Evolutionary conservation across 2,329 filamentous ascomycete species (phyloP).

Genomic region (Neopestalotiopsis rosae): DNA sequence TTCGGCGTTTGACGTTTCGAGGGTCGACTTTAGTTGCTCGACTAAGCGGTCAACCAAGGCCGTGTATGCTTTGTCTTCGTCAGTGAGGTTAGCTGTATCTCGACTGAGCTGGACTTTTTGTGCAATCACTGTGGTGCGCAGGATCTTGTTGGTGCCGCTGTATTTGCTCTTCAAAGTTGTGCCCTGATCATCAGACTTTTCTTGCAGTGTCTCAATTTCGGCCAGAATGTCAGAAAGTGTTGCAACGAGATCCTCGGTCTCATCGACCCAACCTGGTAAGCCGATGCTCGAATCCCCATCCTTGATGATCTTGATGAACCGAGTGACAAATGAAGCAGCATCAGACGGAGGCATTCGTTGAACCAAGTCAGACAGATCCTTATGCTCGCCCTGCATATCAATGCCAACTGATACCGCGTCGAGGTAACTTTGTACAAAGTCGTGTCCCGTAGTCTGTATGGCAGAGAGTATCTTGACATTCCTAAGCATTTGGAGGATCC

Average conservation of each 20-base stretch:
- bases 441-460: constrained; percentile 31
- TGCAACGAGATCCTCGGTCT: constrained; percentile 37
- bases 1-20: constrained; percentile 44
- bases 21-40: constrained; percentile 47
- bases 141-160: constrained; percentile 70
- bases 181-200: constrained; percentile 48
- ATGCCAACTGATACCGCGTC: constrained; percentile 64
- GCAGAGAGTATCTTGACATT: constrained; percentile 52
- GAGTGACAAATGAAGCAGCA: constrained; percentile 46
- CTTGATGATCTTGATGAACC: constrained; percentile 43
- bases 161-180: constrained; percentile 74
- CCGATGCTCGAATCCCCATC: constrained; percentile 44
- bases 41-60: constrained; percentile 64
- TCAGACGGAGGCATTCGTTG: constrained; percentile 64
- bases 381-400: constrained; percentile 51
- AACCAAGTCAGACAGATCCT: constrained; percentile 61
- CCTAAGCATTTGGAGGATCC: constrained; percentile 50
- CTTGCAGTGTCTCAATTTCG: constrained; percentile 52
- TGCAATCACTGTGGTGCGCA: constrained; percentile 79
- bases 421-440: constrained; percentile 65
- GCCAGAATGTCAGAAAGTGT: constrained; percentile 47
- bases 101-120: constrained; percentile 82
- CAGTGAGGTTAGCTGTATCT: constrained; percentile 72
- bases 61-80: constrained; percentile 75
- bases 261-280: constrained; percentile 38